phyloP scores from a whole-genome alignment of 129 eudicot genomes.

The Tagetes erecta region DNA sequence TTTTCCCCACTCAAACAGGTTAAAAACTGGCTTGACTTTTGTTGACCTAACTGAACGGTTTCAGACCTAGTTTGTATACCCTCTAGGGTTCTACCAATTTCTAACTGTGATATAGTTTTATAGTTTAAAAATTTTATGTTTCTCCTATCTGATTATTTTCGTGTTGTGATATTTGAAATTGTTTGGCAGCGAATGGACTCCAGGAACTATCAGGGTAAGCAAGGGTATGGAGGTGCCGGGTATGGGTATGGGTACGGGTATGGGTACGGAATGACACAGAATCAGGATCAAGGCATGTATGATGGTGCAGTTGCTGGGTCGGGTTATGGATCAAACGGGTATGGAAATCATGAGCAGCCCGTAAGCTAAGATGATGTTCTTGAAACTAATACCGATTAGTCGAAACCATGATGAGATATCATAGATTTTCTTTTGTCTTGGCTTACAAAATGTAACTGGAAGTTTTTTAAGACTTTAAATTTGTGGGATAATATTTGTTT shows the following conservation, averaged over 20 bases:
- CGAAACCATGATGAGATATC: conserved; percentile 25
- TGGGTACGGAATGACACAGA: conserved; percentile 51
- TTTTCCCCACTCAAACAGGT: too few species aligned
- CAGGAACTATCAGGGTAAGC: conserved; percentile 52
- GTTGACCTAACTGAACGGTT: too few species aligned
- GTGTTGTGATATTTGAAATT: neutral
- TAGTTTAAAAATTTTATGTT: too few species aligned
- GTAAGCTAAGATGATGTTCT: conserved; percentile 43
- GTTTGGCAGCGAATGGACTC: conserved; percentile 48
- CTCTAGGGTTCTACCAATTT: too few species aligned
- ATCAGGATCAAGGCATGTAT: conserved; percentile 62
- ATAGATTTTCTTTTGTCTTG: conserved; percentile 16
- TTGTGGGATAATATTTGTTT: too few species aligned
- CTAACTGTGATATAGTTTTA: too few species aligned
- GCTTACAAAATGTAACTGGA: conserved; percentile 34
- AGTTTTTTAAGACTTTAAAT: neutral
- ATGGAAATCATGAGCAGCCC: conserved; percentile 72
- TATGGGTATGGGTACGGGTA: conserved; percentile 33
- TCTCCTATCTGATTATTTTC: neutral
- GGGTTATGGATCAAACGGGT: conserved; percentile 65
- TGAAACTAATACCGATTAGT: conserved; percentile 4
- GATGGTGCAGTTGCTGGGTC: conserved; percentile 43
- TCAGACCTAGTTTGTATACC: too few species aligned
- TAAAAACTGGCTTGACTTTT: too few species aligned
- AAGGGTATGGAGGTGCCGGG: too few species aligned